Percentiles rank a stretch among this genome's conserved stretches.
phyloP scores from a whole-genome alignment of 2,329 filamentous ascomycete species.

The Claviceps maximensis region DNA sequence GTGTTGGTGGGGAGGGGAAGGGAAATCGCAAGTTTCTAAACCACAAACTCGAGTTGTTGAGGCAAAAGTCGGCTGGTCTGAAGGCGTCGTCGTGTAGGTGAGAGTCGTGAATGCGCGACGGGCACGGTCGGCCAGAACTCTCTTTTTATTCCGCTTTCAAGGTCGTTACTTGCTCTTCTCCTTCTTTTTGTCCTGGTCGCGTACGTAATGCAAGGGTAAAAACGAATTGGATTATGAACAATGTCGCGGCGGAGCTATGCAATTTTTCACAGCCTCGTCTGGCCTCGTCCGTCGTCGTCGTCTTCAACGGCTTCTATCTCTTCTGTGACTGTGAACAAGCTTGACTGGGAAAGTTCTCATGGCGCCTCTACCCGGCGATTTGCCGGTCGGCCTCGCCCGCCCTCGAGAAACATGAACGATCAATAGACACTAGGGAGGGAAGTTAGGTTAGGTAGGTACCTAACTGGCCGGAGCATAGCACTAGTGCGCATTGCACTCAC shows the following conservation, averaged over 20 bases:
- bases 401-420: too few species aligned
- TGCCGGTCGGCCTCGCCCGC: conserved; percentile 3
- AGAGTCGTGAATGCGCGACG: not conserved
- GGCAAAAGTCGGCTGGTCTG: not conserved
- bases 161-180: not conserved
- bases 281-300: not conserved
- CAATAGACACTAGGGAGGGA: too few species aligned
- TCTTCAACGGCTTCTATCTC: not conserved
- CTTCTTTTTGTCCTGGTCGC: too few species aligned
- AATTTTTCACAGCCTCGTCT: not conserved
- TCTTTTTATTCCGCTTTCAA: not conserved
- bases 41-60: not conserved
- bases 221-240: not conserved
- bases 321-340: not conserved
- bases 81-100: not conserved
- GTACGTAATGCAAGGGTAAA: not conserved
- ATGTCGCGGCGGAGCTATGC: not conserved
- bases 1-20: not conserved
- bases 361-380: conserved; percentile 8
- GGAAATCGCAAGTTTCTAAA: not conserved
- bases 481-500: too few species aligned
- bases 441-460: too few species aligned
- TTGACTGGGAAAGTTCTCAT: not conserved
- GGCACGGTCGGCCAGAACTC: not conserved
- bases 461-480: too few species aligned